phyloP scores from a whole-genome alignment of 805 yeast species.

The Starmerella apicola region DNA sequence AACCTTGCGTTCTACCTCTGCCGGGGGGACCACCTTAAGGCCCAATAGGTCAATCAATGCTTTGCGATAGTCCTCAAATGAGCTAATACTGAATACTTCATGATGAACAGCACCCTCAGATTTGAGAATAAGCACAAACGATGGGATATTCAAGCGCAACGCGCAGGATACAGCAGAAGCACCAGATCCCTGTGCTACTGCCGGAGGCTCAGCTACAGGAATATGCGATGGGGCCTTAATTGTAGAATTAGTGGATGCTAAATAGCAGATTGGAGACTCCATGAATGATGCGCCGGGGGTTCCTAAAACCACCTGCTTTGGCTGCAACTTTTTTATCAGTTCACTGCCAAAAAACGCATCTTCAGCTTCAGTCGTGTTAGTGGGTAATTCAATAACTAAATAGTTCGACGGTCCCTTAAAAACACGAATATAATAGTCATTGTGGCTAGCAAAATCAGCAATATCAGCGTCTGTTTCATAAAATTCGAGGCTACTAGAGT shows the following conservation, averaged over 20 bases:
- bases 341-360: slow-evolving; percentile 13
- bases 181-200: slow-evolving; percentile 23
- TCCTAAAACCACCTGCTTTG: slow-evolving; percentile 7
- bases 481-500: background rate
- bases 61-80: slow-evolving; percentile 4
- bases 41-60: slow-evolving; percentile 8
- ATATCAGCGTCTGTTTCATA: slow-evolving; percentile 11
- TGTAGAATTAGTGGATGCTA: slow-evolving; percentile 1
- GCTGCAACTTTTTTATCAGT: slow-evolving; percentile 5
- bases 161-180: slow-evolving; percentile 26
- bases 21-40: background rate
- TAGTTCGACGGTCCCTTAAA: slow-evolving; percentile 2
- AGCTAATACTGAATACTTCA: slow-evolving; percentile 21
- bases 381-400: slow-evolving; percentile 10
- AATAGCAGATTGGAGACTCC: slow-evolving; percentile 7
- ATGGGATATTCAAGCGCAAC: slow-evolving; percentile 17
- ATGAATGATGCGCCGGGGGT: slow-evolving; percentile 19
- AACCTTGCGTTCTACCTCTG: slow-evolving; percentile 8
- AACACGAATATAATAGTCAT: background rate
- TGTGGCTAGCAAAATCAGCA: slow-evolving; percentile 1
- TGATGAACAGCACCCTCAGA: slow-evolving; percentile 27
- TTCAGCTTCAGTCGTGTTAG: slow-evolving; percentile 12
- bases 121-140: slow-evolving; percentile 22
- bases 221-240: slow-evolving; percentile 1
- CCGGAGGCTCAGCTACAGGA: slow-evolving; percentile 24